Base-by-base conservation (phyloP, 805 yeast genomes). In the Kazachstania viticola region DNA sequence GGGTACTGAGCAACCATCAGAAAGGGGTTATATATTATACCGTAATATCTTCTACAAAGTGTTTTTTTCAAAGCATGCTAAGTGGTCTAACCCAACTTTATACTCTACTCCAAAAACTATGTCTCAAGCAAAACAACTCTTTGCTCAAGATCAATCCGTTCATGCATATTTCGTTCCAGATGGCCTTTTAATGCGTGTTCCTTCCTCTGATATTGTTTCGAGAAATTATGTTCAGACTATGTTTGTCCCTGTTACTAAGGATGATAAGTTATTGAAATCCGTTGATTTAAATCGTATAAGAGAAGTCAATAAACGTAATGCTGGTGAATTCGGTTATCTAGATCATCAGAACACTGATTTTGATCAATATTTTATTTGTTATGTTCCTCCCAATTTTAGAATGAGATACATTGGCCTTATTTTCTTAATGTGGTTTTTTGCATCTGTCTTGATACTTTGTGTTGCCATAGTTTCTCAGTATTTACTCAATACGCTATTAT, bases 151-250 rank as follows among this genome's bases (percentile, higher is more conserved):
- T 34, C 57, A 65, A 0, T 41, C 48, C 1, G 53, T 64, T 0
- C 59, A 58, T 23, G 74, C 79, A 0, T 74, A 71, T 29, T 79
- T 79, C 48, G 73, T 82, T 6, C 87, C 87, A 0, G 79, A 82
- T 52, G 98, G 98, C 3, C 61, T 64, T 29, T 79, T 71, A 46
- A 73, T 87, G 21, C 71, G 97, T 35, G 98, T 85, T 1, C 98
- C 98, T 1, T 78, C 73, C 36, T 71, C 71, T 41, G 96, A 87
- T 49, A 76, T 75, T 12, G 75, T 79, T 14, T 72, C 88, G 0
- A 61, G 84, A 35, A 69, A 67, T 29, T 74, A 65, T 40, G 70
- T 76, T 21, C 73, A 71, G 42, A 68, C 71, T 29, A 57, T 85
- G 35, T 91, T 91, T 58, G 78, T 81, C 1, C 73, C 84, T 0